A percentile compares a stretch with the other conserved stretches of the same genome.
Conservation (phyloP, 805 yeast species). For the Metschnikowia kofuensis region DNA sequence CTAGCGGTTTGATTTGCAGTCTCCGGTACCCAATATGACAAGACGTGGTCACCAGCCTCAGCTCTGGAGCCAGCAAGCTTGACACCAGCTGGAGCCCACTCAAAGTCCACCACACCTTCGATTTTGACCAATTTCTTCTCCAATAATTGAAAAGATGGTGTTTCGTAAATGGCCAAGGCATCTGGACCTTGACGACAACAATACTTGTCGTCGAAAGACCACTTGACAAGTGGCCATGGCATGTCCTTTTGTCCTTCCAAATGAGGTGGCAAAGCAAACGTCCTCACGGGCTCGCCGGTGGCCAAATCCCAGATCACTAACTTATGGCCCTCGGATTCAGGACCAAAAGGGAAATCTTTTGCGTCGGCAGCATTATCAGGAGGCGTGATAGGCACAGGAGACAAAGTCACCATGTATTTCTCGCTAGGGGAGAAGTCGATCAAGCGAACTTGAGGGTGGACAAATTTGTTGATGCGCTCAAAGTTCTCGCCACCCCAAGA, state of each 20-base stretch:
- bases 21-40: constrained; percentile 98
- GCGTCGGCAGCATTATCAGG: constrained; percentile 63
- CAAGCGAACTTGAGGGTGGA: constrained; percentile 86
- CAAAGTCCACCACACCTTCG: constrained; percentile 84
- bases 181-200: constrained; percentile 95
- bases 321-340: constrained; percentile 88
- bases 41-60: constrained; percentile 58
- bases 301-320: constrained; percentile 89
- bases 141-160: constrained; percentile 70
- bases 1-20: constrained; percentile 88
- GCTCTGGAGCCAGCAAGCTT: constrained; percentile 54
- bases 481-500: constrained; percentile 92
- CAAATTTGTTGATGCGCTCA: constrained; percentile 68
- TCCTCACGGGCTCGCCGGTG: constrained; percentile 79
- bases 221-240: constrained; percentile 95
- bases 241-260: constrained; percentile 64
- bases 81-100: constrained; percentile 90
- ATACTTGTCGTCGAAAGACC: constrained; percentile 90
- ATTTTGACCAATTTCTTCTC: constrained; percentile 84
- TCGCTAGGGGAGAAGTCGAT: constrained; percentile 93
- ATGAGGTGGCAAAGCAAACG: constrained; percentile 84
- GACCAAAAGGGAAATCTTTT: constrained; percentile 75
- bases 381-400: constrained; percentile 74
- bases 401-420: constrained; percentile 83
- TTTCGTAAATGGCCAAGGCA: constrained; percentile 86